Evolutionary conservation across 805 yeast species (phyloP).

Genomic region (Saturnispora saitoi): DNA sequence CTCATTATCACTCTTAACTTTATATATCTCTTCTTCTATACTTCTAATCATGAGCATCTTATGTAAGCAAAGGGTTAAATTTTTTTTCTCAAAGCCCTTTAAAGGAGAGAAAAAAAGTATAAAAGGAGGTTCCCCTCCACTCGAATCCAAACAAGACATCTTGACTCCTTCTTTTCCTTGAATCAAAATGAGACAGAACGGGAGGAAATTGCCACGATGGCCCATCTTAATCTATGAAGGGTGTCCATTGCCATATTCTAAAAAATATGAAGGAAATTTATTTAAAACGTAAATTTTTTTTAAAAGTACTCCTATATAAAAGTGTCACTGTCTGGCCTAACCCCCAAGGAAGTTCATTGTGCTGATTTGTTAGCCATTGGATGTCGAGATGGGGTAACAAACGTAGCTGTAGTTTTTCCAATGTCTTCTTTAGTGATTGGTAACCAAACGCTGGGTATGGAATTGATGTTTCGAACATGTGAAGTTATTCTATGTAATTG

Average conservation of each 20-base stretch:
- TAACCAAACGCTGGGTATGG: conserved; percentile 71
- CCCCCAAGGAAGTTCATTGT: conserved; percentile 56
- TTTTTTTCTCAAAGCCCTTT: not conserved
- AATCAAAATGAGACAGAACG: conserved; percentile 45
- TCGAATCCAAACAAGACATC: not conserved
- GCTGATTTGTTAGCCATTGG: conserved; percentile 45
- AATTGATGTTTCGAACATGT: conserved; percentile 51
- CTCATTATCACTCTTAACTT: conserved; percentile 43
- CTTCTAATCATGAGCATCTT: not conserved
- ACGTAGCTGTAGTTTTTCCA: conserved; percentile 24
- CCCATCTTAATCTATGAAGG: conserved; percentile 52
- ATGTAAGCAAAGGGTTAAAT: not conserved
- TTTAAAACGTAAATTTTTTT: conserved; percentile 20
- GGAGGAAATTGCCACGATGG: conserved; percentile 67
- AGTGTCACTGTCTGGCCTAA: conserved; percentile 15
- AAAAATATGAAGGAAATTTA: conserved; percentile 7
- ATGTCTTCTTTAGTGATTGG: conserved; percentile 57
- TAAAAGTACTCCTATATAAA: conserved; percentile 46
- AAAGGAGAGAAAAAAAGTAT: conserved; percentile 1
- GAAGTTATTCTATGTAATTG: conserved; percentile 53
- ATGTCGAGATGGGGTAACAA: conserved; percentile 46
- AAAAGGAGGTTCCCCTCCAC: conserved; percentile 1
- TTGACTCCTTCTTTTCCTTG: conserved; percentile 25
- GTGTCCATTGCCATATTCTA: conserved; percentile 53
- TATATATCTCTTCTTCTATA: not conserved